Base-by-base conservation (phyloP, 176 grass and related monocot species). In the Hordeum marinum region DNA sequence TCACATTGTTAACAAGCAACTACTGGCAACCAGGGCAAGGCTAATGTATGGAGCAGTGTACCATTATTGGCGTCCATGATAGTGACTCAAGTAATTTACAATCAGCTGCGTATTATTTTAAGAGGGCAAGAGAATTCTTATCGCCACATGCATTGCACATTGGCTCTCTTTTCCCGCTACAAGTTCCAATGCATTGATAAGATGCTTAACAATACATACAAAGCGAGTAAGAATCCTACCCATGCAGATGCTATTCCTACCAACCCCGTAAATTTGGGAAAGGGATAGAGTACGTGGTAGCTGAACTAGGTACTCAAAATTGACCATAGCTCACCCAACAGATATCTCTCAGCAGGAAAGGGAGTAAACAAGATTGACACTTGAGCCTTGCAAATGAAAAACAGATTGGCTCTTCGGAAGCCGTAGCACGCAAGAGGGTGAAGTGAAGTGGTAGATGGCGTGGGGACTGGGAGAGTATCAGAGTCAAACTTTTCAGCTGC, bases 401-500 rank as follows among this genome's bases (percentile, higher is more conserved):
- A 29, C 5, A 63, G 72, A 77, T 36, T 36, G 64, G 18, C 23
- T 8, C 35, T 57, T 57, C 63, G 68, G 80, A 83, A 60, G 80
- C 37, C 63, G 79, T 64, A 72, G 54, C 90, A 94, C 85, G 87
- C 85, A 75, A 86, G 55, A 7, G 72, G 26, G 14, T 31, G 25
- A 63, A 63, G 67, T 42, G 39, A 58, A 63, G 67, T 67, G 25
- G 55, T 54, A 39, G 40, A 85, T 55, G 65, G 82, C 69, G 88
- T 80, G 34, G 29, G 13, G 42, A 21, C 18, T 57, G 20, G 52
- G 8, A 50, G 69, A 66, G 83, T 68, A 63, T 59, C 41, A 24
- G 43, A 84, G 89, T 90, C 90, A 90, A 94, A 85, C 81, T 84
- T 92, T 88, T 84, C 84, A 18, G 75, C 89, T 88, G 61, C 9